A percentile compares a stretch with the other conserved stretches of the same genome.
Conservation (phyloP, 148 eudicot species). For the Amaranthus palmeri region DNA sequence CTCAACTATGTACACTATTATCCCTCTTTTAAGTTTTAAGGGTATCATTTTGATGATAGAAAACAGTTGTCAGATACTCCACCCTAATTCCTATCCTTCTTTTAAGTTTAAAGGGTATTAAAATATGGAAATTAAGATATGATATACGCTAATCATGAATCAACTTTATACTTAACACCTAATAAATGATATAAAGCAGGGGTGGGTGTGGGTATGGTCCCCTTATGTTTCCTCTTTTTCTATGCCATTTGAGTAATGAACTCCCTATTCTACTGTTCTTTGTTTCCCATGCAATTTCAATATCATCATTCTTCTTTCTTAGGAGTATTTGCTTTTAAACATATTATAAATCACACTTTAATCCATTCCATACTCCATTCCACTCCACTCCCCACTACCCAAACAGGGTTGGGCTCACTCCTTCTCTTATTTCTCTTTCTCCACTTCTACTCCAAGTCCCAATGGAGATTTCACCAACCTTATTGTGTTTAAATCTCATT, state of each 20-base stretch:
- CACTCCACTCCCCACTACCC: background rate
- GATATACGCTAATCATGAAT: conserved; percentile 29
- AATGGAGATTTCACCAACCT: conserved; percentile 44
- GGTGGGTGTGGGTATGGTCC: conserved; percentile 27
- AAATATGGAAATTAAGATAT: conserved; percentile 5
- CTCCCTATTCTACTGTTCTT: conserved; percentile 24
- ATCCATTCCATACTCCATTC: background rate
- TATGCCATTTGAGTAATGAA: conserved; percentile 19
- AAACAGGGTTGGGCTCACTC: conserved; percentile 14
- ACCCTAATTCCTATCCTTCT: no score
- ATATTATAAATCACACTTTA: no score
- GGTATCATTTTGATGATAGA: conserved; percentile 10
- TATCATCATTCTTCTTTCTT: conserved; percentile 22
- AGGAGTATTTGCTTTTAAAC: background rate
- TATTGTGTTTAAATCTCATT: conserved; percentile 28
- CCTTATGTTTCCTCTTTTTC: conserved; percentile 34
- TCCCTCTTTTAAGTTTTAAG: conserved; percentile 3
- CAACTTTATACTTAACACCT: conserved; percentile 23
- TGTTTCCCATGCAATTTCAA: conserved; percentile 62
- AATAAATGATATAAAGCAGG: conserved; percentile 9
- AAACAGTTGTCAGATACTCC: conserved; percentile 23
- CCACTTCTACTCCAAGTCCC: conserved; percentile 40
- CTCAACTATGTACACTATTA: background rate
- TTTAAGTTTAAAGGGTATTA: background rate
- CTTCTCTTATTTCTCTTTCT: conserved; percentile 16